Base-by-base conservation (phyloP, 2,329 filamentous ascomycete genomes). In the Meredithiella fracta region DNA sequence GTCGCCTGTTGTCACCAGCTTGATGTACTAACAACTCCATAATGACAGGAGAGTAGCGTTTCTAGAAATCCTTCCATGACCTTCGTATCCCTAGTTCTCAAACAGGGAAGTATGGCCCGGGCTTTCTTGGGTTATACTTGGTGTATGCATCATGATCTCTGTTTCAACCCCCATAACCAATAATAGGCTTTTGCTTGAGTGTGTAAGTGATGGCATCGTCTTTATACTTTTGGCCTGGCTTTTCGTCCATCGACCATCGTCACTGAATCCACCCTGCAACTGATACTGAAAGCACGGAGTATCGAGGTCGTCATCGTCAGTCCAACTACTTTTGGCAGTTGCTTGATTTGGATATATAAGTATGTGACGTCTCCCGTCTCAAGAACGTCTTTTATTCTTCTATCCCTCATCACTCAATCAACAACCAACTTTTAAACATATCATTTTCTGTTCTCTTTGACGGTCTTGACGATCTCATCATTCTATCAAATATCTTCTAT, bases 321-420 rank as follows among this genome's bases (percentile, higher is more conserved):
- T 22, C 25, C 14, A 17, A n/a, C 54, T 29, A 52, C 14, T 47
- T 54, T n/a, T 54, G 23, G 52, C 47, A 47, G 20, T 14, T 54
- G 40, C 52, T 52, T 25, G 38, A 37, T 42, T 23, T 47, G 53
- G 47, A 51, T 58, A 55, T 58, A 58, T 58, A 58, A 58, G 20
- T 52, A 51, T 26, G 20, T 52, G 15, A 37, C 3, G 25, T 38
- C 47, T 52, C 26, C 56, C 37, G 22, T 31, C 49, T 34, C 25
- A 9, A 34, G 7, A 1, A 14, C 22, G 11, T 37, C 6, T 37
- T 23, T 47, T 42, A 7, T 38, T 51, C n/a, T 52, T 29, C 38
- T 25, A 15, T 29, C 44, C 52, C 25, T 51, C 34, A 57, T 55
- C 49, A 56, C 50, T 11, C 31, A 9, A 52, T 38, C n/a, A 38